Evolutionary conservation across 1,139 yeast species (phyloP).

Genomic region (Lodderomyces orthopsilosis): DNA sequence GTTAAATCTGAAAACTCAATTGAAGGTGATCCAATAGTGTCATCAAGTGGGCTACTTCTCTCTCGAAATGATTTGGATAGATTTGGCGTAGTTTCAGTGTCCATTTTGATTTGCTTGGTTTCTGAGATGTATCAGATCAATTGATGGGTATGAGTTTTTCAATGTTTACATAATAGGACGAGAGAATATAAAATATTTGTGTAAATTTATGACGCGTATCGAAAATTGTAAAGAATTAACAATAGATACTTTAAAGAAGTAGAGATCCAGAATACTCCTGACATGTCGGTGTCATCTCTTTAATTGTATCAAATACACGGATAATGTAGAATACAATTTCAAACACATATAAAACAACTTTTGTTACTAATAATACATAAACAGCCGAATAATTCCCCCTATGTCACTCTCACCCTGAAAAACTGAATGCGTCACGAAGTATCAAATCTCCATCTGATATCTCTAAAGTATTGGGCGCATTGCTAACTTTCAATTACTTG

Average conservation of each 20-base stretch:
- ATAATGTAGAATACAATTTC: too few relatives aligned
- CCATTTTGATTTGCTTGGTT: not conserved
- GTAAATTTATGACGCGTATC: not conserved
- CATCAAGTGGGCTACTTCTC: not conserved
- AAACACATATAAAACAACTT: not conserved
- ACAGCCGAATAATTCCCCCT: not conserved
- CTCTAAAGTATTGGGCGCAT: conserved; percentile 1
- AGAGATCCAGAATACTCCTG: too few relatives aligned
- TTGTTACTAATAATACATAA: not conserved
- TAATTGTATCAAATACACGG: too few relatives aligned
- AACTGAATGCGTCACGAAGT: not conserved
- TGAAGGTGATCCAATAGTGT: not conserved
- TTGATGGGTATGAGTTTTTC: too few relatives aligned
- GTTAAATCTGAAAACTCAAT: not conserved
- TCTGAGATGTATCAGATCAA: not conserved
- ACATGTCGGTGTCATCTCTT: too few relatives aligned
- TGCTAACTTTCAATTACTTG: not conserved
- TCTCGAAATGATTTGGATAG: not conserved
- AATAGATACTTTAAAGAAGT: too few relatives aligned
- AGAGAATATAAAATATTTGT: not conserved
- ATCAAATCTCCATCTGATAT: conserved; percentile 1
- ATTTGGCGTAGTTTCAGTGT: not conserved
- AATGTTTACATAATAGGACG: too few relatives aligned
- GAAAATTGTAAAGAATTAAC: too few relatives aligned
- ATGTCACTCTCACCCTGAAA: not conserved